Percentiles rank a stretch among this genome's conserved stretches.
Evolutionary conservation across 352 stramenopile species (phyloP).

Genomic region (Ophiocytium majus): DNA sequence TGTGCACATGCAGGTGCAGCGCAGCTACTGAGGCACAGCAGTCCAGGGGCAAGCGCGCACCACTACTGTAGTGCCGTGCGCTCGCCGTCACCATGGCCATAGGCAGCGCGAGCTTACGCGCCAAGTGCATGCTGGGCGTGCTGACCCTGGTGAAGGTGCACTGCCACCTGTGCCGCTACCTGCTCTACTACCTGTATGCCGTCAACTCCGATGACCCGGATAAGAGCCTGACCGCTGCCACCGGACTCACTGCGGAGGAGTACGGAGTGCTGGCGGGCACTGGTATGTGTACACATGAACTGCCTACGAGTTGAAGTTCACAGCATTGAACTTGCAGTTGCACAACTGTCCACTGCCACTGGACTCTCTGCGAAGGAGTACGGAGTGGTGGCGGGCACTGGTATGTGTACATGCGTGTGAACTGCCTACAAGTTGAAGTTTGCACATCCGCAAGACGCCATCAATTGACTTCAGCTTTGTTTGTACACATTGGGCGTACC

Average conservation of each 20-base stretch:
- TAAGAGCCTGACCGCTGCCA: conserved; percentile 54
- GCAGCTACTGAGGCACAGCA: too few relatives aligned
- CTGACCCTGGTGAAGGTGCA: neutral
- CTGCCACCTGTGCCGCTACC: conserved; percentile 35
- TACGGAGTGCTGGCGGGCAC: conserved; percentile 59
- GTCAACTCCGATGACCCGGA: conserved; percentile 38
- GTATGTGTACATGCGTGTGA: too few relatives aligned
- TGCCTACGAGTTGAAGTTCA: too few relatives aligned
- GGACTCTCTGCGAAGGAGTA: conserved; percentile 54
- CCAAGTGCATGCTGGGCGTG: neutral
- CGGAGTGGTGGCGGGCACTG: conserved; percentile 57
- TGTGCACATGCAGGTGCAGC: too few relatives aligned
- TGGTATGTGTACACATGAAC: too few relatives aligned
- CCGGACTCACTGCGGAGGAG: conserved; percentile 46
- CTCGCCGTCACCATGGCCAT: neutral
- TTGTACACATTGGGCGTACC: neutral
- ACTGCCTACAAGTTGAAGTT: too few relatives aligned
- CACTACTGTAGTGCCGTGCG: too few relatives aligned
- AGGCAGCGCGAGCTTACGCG: neutral
- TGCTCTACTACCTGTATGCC: conserved; percentile 59
- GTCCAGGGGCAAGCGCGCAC: too few relatives aligned
- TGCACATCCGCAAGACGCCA: too few relatives aligned
- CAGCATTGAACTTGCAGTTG: too few relatives aligned
- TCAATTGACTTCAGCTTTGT: neutral
- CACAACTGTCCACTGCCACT: conserved; percentile 49